phyloP scores from a whole-genome alignment of 2,329 filamentous ascomycete genomes.

The Sarocladium kiliense region DNA sequence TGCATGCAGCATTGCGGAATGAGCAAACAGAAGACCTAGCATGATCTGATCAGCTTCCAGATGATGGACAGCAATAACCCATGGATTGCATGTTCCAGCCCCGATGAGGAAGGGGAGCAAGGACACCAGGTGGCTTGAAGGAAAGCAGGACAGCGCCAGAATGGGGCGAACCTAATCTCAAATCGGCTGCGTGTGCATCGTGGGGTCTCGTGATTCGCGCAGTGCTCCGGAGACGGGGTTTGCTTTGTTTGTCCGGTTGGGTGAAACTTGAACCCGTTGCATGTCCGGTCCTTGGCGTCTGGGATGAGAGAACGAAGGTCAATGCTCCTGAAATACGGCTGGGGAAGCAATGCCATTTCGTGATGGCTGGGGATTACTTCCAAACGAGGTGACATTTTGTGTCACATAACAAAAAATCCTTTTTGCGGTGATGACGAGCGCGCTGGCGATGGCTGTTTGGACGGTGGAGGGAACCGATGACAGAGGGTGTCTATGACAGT shows the following conservation, averaged over 20 bases:
- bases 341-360: neutral
- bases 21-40: too few relatives aligned
- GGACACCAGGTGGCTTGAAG: neutral
- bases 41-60: neutral
- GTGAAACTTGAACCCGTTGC: slow-evolving; percentile 3
- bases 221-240: neutral
- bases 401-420: too few relatives aligned
- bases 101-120: neutral
- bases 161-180: slow-evolving; percentile 2
- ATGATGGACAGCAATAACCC: too few relatives aligned
- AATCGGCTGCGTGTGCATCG: neutral
- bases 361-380: neutral
- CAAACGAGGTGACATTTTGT: too few relatives aligned
- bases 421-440: too few relatives aligned
- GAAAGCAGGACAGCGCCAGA: neutral
- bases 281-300: slow-evolving; percentile 3
- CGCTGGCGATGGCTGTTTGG: too few relatives aligned
- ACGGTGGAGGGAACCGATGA: too few relatives aligned
- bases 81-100: slow-evolving; percentile 4
- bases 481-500: neutral
- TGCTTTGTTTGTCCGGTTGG: neutral
- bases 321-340: neutral
- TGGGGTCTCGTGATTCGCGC: slow-evolving; percentile 4
- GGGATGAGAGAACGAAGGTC: neutral
- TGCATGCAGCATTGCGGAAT: neutral